Base-by-base conservation (phyloP, 75 land plant genomes). In the Larix kaempferi region DNA sequence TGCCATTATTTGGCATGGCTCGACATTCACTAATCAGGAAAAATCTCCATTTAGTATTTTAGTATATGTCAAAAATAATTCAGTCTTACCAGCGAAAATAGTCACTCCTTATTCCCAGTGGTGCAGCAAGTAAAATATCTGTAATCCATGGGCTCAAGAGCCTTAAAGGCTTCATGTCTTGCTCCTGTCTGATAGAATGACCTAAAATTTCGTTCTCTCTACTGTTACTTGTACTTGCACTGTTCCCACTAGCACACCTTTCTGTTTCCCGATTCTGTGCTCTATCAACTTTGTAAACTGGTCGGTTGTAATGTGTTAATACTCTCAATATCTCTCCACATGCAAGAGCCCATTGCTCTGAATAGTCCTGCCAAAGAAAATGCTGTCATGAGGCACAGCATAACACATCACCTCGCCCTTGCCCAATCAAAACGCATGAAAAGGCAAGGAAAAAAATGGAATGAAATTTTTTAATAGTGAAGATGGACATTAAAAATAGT, bases 101-200 rank as follows among this genome's bases (percentile, higher is more conserved):
- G 56, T 93, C 98, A 78, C 98, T 95, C 77, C 86, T 90, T 64
- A 92, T 88, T 16, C 90, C 91, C 69, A 93, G 63, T 17, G 98
- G 95, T 39, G 98, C 95, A 80, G 95, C 91, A 72, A 95, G 91
- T 76, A 95, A 80, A 76, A 92, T 93, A 82, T 95, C 98, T 56
- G 98, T 95, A 59, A 95, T 91, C 98, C 98, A 95, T n/a, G 98
- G 93, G 61, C 95, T 85, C 64, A 95, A 80, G 37, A 94, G 93
- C 76, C 98, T 81, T 22, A 81, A 75, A 22, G 95, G 91, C 59
- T 90, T 94, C 81, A 87, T 89, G 54, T 92, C 96, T 17, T 76
- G 80, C 23, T 91, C 89, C 6, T 69, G 66, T 17, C 35, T 7
- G 29, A 59, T 72, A 59, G 44, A 71, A n/a, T 81, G 41, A 59